Percentiles rank a stretch among this genome's conserved stretches.
These are phyloP conservation scores for Trifolium subterraneum DNA, from an alignment of 306 rosid genomes.

Conservation along the genomic window DNA sequence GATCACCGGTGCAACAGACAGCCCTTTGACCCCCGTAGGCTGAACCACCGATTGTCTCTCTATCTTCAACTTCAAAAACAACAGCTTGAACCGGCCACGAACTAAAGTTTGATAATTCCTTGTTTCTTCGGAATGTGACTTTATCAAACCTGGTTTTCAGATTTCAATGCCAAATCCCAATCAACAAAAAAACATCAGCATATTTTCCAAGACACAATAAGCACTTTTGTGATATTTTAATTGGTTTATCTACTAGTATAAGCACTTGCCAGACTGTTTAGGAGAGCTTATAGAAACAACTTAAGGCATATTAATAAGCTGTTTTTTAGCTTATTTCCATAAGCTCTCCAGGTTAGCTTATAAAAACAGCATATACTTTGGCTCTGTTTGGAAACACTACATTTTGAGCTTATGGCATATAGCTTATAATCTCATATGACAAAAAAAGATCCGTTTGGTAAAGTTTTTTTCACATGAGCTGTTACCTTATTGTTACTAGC, in stretches of 20 bases:
- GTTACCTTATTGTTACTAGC: too few species aligned
- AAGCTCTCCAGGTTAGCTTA: background rate
- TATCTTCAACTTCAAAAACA: conserved; percentile 96
- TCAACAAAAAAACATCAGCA: conserved; percentile 34
- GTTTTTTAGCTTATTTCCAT: background rate
- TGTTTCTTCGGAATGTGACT: conserved; percentile 68
- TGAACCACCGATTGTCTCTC: conserved; percentile 92
- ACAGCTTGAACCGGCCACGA: conserved; percentile 75
- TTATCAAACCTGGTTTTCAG: conserved; percentile 78
- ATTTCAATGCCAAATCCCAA: conserved; percentile 38
- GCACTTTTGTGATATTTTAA: background rate
- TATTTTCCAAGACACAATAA: background rate
- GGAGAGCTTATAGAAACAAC: background rate
- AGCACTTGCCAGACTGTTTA: background rate
- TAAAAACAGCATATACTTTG: background rate
- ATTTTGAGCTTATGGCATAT: too few species aligned
- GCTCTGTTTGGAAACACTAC: too few species aligned
- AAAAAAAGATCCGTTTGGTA: too few species aligned
- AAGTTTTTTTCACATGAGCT: too few species aligned
- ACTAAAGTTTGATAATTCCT: conserved; percentile 75
- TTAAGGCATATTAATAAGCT: background rate
- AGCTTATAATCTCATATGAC: too few species aligned
- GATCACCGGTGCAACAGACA: conserved; percentile 90
- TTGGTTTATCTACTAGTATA: background rate
- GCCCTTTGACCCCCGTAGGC: conserved; percentile 99